Evolutionary conservation across 1,284 basidiomycete species (phyloP), one percentile per base, ranked within the genome.

Genomic region (Leccinum fuscescens): DNA sequence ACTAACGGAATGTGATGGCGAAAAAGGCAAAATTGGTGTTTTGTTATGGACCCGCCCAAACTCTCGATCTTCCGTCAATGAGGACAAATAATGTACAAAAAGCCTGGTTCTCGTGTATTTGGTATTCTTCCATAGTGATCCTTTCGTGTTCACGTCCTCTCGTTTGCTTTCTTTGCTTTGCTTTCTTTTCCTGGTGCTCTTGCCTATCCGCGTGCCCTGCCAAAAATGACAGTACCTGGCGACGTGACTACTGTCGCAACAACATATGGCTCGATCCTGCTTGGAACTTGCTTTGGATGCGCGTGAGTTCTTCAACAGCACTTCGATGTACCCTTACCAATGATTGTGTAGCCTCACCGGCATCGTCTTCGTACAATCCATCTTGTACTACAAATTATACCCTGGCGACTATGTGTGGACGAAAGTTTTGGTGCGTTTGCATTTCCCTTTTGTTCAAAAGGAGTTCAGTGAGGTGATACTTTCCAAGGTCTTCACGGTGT

Each of bases 321-420:
- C 3, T 2, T 1, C 3, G 5, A 27, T 11, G 12, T 44, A 8
- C 8, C 4, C 9, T 46, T 22, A 50, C 62, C 72, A 9, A 72
- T 63, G 22, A 63, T 14, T 3, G 4, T 24, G 6, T 54, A 82
- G 80, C n/a, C 75, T 82, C 54, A 78, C 79, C 8, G 81, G 81
- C 20, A 63, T 81, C 20, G 79, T 80, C n/a, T 71, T 76, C 4
- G 77, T 79, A 2, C 81, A 82, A 69, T 71, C 66, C n/a, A 66
- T 79, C 50, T 61, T 75, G 15, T 82, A 82, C 64, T 78, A 74
- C 63, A 81, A 77, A 62, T 65, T 76, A 29, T 82, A 81, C 65
- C 74, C 77, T 0, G 59, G 60, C 3, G 81, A 82, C 61, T 61
- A 55, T 15, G 20, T 52, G 2, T 56, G 62, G 51, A 69, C 78